Evolutionary conservation across 2,329 filamentous ascomycete species (phyloP).

Genomic region (Shiraia sp.): DNA sequence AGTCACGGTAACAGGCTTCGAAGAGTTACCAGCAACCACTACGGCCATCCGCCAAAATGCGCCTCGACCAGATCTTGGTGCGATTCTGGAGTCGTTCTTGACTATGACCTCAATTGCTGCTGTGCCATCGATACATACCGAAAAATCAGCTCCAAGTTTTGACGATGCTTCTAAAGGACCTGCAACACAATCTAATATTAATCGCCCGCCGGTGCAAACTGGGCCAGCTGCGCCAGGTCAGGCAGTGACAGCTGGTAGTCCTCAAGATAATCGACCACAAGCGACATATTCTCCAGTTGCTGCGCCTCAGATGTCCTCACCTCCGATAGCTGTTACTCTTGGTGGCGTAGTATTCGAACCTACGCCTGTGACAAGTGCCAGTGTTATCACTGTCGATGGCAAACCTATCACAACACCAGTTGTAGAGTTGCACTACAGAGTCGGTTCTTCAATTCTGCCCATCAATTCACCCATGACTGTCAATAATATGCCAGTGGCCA

Average conservation of each 20-base stretch:
- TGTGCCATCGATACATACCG: background rate
- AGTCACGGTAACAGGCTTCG: background rate
- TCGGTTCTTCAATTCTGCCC: constrained; percentile 15
- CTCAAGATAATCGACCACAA: background rate
- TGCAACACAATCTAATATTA: too few species aligned
- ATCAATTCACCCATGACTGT: constrained; percentile 13
- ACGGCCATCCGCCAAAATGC: too few species aligned
- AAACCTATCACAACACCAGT: constrained; percentile 1
- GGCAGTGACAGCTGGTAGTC: background rate
- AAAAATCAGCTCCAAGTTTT: background rate
- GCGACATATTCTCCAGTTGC: background rate
- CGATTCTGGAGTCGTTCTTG: too few species aligned
- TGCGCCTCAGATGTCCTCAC: too few species aligned
- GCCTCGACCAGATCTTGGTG: too few species aligned
- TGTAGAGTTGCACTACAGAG: constrained; percentile 7
- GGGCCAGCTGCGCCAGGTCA: background rate
- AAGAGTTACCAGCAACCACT: too few species aligned
- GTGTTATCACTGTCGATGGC: constrained; percentile 2
- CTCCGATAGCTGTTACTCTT: constrained; percentile 1
- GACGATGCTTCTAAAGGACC: too few species aligned
- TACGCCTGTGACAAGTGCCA: constrained; percentile 4
- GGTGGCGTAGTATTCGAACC: constrained; percentile 1
- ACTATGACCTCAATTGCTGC: background rate
- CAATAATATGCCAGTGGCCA: constrained; percentile 8
- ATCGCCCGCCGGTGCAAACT: background rate